Evolutionary conservation across 2,329 filamentous ascomycete genomes (phyloP).

Genomic region (Clonostachys byssicola): DNA sequence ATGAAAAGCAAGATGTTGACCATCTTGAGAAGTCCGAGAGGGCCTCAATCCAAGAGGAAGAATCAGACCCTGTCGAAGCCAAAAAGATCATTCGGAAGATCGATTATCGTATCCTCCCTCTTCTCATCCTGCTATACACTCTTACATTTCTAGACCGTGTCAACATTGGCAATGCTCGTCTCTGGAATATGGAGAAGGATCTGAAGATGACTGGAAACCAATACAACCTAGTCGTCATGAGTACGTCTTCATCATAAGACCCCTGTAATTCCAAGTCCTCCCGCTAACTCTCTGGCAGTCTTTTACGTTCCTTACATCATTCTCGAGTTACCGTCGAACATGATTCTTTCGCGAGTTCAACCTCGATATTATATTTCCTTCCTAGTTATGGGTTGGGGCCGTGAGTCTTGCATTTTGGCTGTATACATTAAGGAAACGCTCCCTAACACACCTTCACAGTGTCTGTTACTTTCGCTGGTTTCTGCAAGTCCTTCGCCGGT

Average conservation of each 20-base stretch:
- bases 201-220: constrained; percentile 18
- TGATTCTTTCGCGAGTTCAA: constrained; percentile 20
- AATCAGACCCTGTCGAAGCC: constrained; percentile 5
- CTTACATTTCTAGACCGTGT: constrained; percentile 10
- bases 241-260: constrained; percentile 2
- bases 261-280: neutral
- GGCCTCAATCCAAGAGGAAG: neutral
- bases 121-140: constrained; percentile 16
- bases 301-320: constrained; percentile 24
- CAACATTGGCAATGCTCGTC: constrained; percentile 9
- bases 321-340: constrained; percentile 19
- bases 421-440: neutral
- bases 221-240: constrained; percentile 16
- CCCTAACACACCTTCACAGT: constrained; percentile 1
- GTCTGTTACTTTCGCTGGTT: constrained; percentile 16
- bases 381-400: constrained; percentile 21
- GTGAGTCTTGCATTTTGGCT: constrained; percentile 2
- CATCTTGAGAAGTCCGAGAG: neutral
- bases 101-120: constrained; percentile 13
- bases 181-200: constrained; percentile 21
- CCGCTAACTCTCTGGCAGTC: constrained; percentile 3
- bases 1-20: neutral
- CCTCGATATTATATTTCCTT: constrained; percentile 14
- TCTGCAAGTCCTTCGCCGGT: constrained; percentile 14
- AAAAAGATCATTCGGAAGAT: constrained; percentile 12